Conservation (phyloP, 2,329 filamentous ascomycete species). For the Ophiostoma novo-ulmi region DNA sequence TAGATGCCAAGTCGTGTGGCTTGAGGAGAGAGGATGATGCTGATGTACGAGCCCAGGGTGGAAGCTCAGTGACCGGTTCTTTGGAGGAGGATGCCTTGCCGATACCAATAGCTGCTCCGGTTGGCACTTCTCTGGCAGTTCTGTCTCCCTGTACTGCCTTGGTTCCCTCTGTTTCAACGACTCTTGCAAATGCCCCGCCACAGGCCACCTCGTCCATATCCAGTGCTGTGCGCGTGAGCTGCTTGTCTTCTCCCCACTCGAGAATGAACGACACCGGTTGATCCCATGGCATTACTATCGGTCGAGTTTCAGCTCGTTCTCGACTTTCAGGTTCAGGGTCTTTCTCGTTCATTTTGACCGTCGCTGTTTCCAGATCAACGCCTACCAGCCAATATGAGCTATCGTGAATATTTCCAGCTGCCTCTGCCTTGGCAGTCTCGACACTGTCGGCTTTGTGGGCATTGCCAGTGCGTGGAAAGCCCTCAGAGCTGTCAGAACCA, state of each 20-base stretch:
- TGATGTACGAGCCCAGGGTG: neutral
- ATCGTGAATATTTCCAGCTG: neutral
- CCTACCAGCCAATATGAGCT: neutral
- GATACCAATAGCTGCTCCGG: neutral
- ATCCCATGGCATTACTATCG: neutral
- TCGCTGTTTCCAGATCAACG: neutral
- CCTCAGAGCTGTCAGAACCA: neutral
- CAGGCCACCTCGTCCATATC: neutral
- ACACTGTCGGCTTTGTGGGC: no score
- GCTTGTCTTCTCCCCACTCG: constrained; percentile 10
- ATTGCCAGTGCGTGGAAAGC: neutral
- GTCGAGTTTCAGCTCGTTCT: neutral
- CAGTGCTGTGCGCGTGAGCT: constrained; percentile 5
- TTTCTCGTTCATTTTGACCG: neutral
- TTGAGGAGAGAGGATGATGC: neutral
- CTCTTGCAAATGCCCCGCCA: neutral
- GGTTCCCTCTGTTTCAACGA: neutral
- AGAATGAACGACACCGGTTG: neutral
- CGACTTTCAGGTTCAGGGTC: neutral
- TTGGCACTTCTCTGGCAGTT: neutral
- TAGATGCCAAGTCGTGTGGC: neutral
- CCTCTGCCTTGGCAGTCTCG: neutral
- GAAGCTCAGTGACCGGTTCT: neutral
- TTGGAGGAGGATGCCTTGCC: neutral
- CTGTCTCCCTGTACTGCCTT: no score